Conservation (phyloP, 2,329 filamentous ascomycete species). For the Trichoderma brevicompactum region DNA sequence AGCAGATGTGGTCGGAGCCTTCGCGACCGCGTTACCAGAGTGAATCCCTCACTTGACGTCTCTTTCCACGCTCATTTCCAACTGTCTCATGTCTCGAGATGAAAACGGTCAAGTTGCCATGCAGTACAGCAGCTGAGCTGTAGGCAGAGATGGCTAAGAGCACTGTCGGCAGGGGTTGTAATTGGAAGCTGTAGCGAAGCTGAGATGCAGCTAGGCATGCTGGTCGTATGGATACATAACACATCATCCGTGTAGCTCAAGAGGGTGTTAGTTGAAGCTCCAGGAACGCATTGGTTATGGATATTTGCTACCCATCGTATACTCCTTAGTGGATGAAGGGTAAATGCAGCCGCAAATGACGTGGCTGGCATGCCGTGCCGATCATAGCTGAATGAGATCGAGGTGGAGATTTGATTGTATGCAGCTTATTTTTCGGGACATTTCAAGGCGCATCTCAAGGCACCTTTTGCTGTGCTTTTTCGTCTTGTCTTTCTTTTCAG, state of each 20-base stretch:
- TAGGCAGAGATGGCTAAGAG: not conserved
- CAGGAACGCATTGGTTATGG: not conserved
- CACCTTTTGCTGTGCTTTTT: not conserved
- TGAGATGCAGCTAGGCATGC: not conserved
- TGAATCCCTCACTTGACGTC: not conserved
- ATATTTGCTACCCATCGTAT: not conserved
- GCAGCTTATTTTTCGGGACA: not conserved
- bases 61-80: not conserved
- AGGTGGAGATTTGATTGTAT: not conserved
- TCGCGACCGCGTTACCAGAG: not conserved
- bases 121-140: not conserved
- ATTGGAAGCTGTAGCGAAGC: not conserved
- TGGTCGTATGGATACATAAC: not conserved
- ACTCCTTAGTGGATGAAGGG: not conserved
- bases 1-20: not conserved
- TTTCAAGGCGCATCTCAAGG: not conserved
- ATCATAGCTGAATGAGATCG: not conserved
- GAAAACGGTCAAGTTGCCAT: not conserved
- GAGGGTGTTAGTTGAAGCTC: not conserved
- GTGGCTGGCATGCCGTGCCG: not conserved
- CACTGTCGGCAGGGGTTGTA: not conserved
- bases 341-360: not conserved
- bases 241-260: not conserved
- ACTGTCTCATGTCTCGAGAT: not conserved
- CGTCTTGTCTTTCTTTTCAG: not conserved